These are phyloP conservation scores for Tremella mesenterica DNA, from an alignment of 768 basidiomycete genomes.

Conservation along the genomic window DNA sequence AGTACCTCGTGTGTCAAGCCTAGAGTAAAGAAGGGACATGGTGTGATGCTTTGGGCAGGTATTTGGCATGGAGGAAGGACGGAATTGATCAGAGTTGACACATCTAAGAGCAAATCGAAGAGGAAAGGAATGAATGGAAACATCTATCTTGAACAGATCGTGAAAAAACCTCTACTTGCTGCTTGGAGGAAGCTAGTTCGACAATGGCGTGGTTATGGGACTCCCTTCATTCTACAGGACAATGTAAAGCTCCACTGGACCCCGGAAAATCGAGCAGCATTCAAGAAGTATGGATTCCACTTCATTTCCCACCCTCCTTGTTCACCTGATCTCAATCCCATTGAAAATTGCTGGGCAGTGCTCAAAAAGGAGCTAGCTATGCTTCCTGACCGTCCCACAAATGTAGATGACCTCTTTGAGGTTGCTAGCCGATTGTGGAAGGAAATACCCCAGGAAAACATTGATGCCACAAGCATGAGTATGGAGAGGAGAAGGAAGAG, in stretches of 20 bases:
- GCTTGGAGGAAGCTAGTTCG: conserved; percentile 8
- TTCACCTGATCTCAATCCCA: conserved; percentile 15
- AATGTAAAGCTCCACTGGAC: conserved; percentile 5
- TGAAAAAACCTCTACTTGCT: conserved; percentile 1
- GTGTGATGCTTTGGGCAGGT: conserved; percentile 5
- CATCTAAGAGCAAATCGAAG: conserved; percentile 4
- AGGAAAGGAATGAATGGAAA: conserved; percentile 5
- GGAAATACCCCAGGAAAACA: conserved; percentile 6
- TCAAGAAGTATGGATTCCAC: background rate
- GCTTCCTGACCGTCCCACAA: conserved; percentile 2
- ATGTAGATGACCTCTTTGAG: conserved; percentile 1
- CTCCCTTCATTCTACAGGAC: conserved; percentile 7
- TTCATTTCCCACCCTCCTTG: conserved; percentile 3
- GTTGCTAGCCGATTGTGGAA: conserved; percentile 1
- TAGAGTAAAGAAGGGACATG: background rate
- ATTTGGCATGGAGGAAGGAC: conserved; percentile 17
- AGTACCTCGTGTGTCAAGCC: background rate
- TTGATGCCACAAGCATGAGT: conserved; percentile 5
- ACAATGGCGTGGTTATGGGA: too few species aligned
- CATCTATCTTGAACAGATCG: conserved; percentile 15
- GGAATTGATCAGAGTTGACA: conserved; percentile 11
- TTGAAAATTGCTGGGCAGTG: conserved; percentile 9
- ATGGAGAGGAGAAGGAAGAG: conserved; percentile 4
- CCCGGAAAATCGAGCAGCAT: background rate
- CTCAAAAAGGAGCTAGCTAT: conserved; percentile 3